phyloP scores from a whole-genome alignment of 1,284 basidiomycete genomes.

The Golubevia pallescens region DNA sequence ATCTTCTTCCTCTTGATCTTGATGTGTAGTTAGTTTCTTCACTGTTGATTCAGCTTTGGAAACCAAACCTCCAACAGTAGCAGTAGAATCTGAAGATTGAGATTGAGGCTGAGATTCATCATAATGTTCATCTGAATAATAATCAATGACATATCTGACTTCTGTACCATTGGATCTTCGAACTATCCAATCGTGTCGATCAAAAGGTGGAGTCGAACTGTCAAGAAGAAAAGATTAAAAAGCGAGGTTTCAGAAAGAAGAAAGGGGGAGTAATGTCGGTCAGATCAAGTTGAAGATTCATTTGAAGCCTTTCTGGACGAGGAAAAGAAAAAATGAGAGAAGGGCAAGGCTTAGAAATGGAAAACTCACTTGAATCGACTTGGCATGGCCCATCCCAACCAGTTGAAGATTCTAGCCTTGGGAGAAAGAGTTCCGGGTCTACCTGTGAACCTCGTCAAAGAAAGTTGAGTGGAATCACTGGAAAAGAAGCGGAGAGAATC shows the following conservation, averaged over 20 bases:
- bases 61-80: too few species aligned
- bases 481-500: too few species aligned
- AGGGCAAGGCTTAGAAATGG: neutral
- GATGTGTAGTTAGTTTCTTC: too few species aligned
- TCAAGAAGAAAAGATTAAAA: neutral
- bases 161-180: slow-evolving; percentile 68
- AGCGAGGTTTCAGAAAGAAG: neutral
- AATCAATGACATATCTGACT: slow-evolving; percentile 62
- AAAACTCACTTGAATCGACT: slow-evolving; percentile 79
- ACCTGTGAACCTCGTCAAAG: slow-evolving; percentile 85
- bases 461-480: slow-evolving; percentile 60
- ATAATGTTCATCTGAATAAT: slow-evolving; percentile 30
- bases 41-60: too few species aligned
- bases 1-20: slow-evolving; percentile 30
- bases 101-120: too few species aligned
- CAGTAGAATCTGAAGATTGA: too few species aligned
- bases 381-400: slow-evolving; percentile 86
- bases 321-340: too few species aligned
- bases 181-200: slow-evolving; percentile 98
- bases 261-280: too few species aligned
- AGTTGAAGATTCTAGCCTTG: slow-evolving; percentile 84
- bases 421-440: slow-evolving; percentile 80
- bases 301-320: too few species aligned
- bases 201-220: slow-evolving; percentile 90
- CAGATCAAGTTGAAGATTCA: too few species aligned